Evolutionary conservation across 331 rosid species (phyloP), one percentile per base, ranked within the genome.

Genomic region (Rosa hybrid): DNA sequence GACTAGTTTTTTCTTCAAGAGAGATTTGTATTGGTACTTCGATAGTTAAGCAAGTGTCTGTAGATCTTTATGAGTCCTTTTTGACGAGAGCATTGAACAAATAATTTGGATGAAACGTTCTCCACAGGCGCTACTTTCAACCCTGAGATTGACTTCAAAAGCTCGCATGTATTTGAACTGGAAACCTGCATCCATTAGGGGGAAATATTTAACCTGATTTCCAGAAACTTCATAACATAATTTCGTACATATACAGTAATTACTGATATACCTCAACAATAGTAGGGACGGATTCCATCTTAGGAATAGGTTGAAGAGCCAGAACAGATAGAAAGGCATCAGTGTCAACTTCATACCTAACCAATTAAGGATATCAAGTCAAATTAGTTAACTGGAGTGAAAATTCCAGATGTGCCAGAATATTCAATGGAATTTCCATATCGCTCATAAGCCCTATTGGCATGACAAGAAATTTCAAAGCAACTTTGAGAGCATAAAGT

Each of bases 51-150:
- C 88, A 96, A 87, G 90, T 96, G 99, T 81, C 94, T 87, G 92
- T 96, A 96, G 84, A 96, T 93, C 94, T 96, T 96, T 84, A 92
- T 76, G 53, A 96, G 98, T 77, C 97, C 99, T 87, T 88, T 93
- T 86, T 96, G 99, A 81, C 99, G 97, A 86, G 99, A 96, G 83
- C 99, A 96, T 78, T 96, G 99, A 72, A 96, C 99, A 85, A 96
- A 91, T 84, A 96, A 83, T 84, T 96, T 96, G 81, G 97, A 89
- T 76, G 99, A 87, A 79, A 92, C 98, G 86, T 91, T 91, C 88
- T 96, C 97, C 71, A 96, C 97, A 13, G 99, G 97, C 80, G 83
- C 89, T 79, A 96, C 97, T 86, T 90, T 96, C 87, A 96, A 80
- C 48, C 92, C 97, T 44, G 97, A 81, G 80, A 96, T 90, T 74